These are phyloP conservation scores for Arachis monticola DNA, from an alignment of 331 rosid species.

Conservation along the genomic window DNA sequence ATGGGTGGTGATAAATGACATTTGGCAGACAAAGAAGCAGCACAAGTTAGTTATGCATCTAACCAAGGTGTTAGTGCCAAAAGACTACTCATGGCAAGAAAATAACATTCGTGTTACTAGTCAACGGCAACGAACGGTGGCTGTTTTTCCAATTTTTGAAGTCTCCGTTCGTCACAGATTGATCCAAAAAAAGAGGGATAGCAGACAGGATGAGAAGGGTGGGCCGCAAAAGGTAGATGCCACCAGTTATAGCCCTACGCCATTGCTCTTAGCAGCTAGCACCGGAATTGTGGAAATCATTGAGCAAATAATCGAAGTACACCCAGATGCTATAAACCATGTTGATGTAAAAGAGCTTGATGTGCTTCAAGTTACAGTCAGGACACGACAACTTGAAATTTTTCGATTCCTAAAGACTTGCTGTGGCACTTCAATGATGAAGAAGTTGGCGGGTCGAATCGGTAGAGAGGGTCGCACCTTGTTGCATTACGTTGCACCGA, in stretches of 20 bases:
- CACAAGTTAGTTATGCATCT: background rate
- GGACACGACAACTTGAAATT: background rate
- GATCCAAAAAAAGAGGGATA: background rate
- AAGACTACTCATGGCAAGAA: constrained; percentile 5
- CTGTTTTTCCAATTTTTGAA: background rate
- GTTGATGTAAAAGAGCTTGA: background rate
- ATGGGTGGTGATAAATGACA: background rate
- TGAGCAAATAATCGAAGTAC: background rate
- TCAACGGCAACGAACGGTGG: background rate
- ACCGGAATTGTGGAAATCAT: constrained; percentile 37
- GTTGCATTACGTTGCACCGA: constrained; percentile 28
- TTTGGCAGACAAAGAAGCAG: constrained; percentile 8
- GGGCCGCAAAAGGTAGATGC: background rate
- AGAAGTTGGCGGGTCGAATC: background rate
- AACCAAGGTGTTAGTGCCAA: background rate
- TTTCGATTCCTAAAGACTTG: background rate
- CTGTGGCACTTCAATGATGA: background rate
- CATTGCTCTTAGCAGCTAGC: constrained; percentile 27
- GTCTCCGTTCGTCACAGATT: background rate
- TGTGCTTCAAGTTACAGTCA: constrained; percentile 14
- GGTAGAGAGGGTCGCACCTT: background rate
- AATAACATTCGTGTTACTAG: too few species aligned
- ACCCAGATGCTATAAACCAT: background rate
- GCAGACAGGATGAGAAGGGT: background rate
- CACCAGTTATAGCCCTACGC: background rate